Conservation (phyloP, 1,284 basidiomycete species). For the Cutaneotrichosporon sp. region DNA sequence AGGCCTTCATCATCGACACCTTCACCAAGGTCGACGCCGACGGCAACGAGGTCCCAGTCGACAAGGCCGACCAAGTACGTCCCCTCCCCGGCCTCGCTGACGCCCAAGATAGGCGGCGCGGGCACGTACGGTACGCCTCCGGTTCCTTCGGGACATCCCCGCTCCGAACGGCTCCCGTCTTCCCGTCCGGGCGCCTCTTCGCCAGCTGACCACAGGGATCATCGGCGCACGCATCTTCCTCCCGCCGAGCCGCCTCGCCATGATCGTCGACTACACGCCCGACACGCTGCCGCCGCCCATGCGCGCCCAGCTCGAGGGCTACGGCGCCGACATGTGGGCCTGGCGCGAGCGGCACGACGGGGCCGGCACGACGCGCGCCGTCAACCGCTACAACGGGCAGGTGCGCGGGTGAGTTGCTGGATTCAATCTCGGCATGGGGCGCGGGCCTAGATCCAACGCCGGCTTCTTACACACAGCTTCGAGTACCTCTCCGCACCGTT, state of each 20-base stretch:
- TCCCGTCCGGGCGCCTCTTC: background rate
- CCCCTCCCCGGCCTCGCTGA: background rate
- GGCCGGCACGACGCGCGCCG: conserved; percentile 36
- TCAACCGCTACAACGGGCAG: conserved; percentile 44
- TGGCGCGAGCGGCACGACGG: conserved; percentile 39
- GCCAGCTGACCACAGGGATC: conserved; percentile 31
- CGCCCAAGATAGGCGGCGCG: conserved; percentile 46
- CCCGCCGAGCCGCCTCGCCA: conserved; percentile 35
- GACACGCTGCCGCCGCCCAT: conserved; percentile 32
- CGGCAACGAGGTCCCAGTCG: conserved; percentile 34
- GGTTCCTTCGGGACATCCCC: background rate
- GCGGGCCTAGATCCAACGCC: too few relatives aligned
- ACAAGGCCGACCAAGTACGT: conserved; percentile 44
- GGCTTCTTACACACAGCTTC: conserved; percentile 30
- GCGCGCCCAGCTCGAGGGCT: conserved; percentile 29
- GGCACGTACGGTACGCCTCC: conserved; percentile 46
- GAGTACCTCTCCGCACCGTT: conserved; percentile 38
- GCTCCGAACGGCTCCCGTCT: background rate
- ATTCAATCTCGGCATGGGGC: too few relatives aligned
- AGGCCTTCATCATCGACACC: conserved; percentile 49
- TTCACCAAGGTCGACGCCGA: conserved; percentile 41
- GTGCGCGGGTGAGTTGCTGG: conserved; percentile 34
- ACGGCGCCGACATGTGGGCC: conserved; percentile 46
- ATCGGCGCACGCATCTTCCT: conserved; percentile 49
- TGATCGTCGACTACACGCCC: conserved; percentile 46